Conservation (phyloP, 208 protist species). For the Leishmania martiniquensis region DNA sequence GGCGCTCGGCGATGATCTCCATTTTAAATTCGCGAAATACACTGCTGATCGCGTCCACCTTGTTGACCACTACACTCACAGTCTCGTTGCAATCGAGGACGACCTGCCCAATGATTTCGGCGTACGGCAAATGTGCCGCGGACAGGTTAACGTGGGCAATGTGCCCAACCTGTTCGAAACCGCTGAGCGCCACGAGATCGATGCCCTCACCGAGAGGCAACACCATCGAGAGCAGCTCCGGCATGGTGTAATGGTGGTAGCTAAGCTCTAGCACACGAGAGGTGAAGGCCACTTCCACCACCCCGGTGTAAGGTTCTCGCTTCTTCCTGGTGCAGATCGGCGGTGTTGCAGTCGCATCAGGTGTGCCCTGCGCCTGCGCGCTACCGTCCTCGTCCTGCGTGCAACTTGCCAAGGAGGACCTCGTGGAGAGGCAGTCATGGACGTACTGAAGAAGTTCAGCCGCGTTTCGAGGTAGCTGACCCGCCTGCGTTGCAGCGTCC, state of each 20-base stretch:
- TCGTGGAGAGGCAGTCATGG: slow-evolving; percentile 3
- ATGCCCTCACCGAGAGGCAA: slow-evolving; percentile 20
- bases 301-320: not conserved
- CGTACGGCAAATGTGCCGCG: slow-evolving; percentile 90
- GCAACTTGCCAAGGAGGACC: not conserved
- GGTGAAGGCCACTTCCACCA: slow-evolving; percentile 39
- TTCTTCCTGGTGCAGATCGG: not conserved
- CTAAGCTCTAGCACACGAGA: slow-evolving; percentile 46
- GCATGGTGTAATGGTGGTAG: slow-evolving; percentile 84
- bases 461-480: not conserved
- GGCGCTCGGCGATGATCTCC: slow-evolving; percentile 95
- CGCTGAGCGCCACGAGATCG: slow-evolving; percentile 56
- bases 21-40: slow-evolving; percentile 97
- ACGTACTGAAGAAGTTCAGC: slow-evolving; percentile 24
- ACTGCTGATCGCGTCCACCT: slow-evolving; percentile 94
- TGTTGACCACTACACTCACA: slow-evolving; percentile 97
- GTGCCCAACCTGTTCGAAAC: slow-evolving; percentile 94
- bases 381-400: not conserved
- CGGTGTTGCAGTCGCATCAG: not conserved
- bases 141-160: slow-evolving; percentile 98
- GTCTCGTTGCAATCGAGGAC: slow-evolving; percentile 95
- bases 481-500: not conserved
- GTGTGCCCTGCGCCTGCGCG: not conserved
- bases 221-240: slow-evolving; percentile 69
- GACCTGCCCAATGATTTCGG: slow-evolving; percentile 93